Base-by-base conservation (phyloP, 2,329 filamentous ascomycete genomes). In the Scedosporium aurantiacum region DNA sequence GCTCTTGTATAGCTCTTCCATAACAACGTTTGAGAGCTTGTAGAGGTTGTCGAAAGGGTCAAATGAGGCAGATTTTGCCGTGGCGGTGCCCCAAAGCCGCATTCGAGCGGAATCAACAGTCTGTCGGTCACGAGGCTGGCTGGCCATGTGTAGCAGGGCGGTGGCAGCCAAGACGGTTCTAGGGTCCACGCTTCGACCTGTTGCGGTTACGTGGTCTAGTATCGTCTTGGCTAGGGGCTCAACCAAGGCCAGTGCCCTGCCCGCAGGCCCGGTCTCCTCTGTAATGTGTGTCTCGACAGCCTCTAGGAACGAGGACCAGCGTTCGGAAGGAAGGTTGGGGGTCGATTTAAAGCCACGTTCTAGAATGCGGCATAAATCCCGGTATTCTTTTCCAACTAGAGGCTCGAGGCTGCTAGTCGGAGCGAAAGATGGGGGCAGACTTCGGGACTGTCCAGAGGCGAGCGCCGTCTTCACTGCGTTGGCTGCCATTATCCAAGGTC, bases 41-140 rank as follows among this genome's bases (percentile, higher is more conserved):
- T 91, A 89, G 0, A 95, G 72, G 60, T 83, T 76, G 60, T 86
- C 81, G 65, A 87, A 89, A 0, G 87, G 83, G 67, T 91, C 82
- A 63, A 77, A 81, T 4, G 75, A 75, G 45, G 75, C 65, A 1
- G 72, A 71, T 60, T 76, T 75, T 0, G 73, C 71, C 41, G 71
- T 71, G 0, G 72, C 69, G 1, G 79, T 80, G 3, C 84, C 84
- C 87, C 87, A 91, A 0, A 92, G 74, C n/a, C 79, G 79, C 58
- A 82, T 82, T 58, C 83, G 79, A 60, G 83, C 85, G 60, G 82
- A 79, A 62, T 91, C 88, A 4, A 91, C 74, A 10, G 84, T 81
- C 64, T 85, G 81, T 5, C 78, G 77, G 66, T 86, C 85, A 10
- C 79, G 78, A 5, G 86, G 85, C 59, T 86, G 78, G 43, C 71